These are phyloP conservation scores for Massarina eburnea DNA, from an alignment of 2,329 filamentous ascomycete species.

Conservation along the genomic window DNA sequence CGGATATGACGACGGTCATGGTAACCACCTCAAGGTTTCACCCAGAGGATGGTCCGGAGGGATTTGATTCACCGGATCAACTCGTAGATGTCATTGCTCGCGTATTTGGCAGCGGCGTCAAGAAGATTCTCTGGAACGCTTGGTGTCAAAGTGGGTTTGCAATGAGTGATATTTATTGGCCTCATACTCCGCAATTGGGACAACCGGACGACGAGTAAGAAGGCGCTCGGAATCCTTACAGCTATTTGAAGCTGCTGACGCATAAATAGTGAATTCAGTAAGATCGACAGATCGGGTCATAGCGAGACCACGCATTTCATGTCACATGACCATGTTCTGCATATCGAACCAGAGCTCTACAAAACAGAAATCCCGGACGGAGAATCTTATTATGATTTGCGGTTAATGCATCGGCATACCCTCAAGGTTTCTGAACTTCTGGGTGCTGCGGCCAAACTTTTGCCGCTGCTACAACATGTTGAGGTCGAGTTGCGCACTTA, in stretches of 20 bases:
- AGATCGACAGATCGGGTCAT: not conserved
- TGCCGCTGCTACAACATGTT: conserved; percentile 8
- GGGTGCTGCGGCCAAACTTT: conserved; percentile 1
- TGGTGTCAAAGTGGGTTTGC: conserved; percentile 5
- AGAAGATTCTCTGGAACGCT: conserved; percentile 10
- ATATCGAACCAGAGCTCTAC: conserved; percentile 1
- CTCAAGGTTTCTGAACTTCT: conserved; percentile 11
- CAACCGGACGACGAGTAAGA: not conserved
- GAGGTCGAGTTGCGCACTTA: conserved; percentile 10
- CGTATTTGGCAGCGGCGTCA: conserved; percentile 11
- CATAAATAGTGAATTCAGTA: not conserved
- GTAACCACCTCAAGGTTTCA: conserved; percentile 4
- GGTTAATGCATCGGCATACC: conserved; percentile 2
- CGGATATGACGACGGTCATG: conserved; percentile 8
- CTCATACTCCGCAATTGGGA: conserved; percentile 7
- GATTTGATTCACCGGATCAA: conserved; percentile 10
- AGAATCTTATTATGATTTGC: conserved; percentile 1
- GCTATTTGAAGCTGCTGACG: not conserved
- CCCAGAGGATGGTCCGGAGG: conserved; percentile 2
- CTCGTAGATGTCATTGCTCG: conserved; percentile 9
- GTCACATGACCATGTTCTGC: conserved; percentile 4
- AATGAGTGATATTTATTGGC: conserved; percentile 7
- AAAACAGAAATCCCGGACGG: not conserved
- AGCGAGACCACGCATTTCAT: conserved; percentile 2
- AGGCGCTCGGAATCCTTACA: not conserved